A percentile compares a stretch with the other conserved stretches of the same genome.
phyloP scores from a whole-genome alignment of 1,139 yeast genomes.

The Geotrichum phurueaensis region DNA sequence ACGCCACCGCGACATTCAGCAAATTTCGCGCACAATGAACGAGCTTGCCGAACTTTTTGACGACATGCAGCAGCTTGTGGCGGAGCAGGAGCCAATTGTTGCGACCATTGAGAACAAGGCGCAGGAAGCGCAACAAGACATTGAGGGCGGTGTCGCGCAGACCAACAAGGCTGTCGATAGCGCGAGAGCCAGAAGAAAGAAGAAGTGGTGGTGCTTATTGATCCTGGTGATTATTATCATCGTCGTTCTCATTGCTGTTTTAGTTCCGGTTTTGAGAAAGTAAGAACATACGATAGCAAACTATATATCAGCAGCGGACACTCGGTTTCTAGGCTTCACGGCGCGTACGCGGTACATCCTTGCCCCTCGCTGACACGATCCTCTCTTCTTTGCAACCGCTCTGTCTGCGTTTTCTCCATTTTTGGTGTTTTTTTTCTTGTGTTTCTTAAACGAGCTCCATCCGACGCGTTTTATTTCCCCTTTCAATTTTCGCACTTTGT shows the following conservation, averaged over 20 bases:
- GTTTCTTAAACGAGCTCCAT: background rate
- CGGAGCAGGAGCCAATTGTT: slow-evolving; percentile 89
- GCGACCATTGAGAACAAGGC: slow-evolving; percentile 80
- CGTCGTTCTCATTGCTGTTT: slow-evolving; percentile 64
- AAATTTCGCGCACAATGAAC: slow-evolving; percentile 92
- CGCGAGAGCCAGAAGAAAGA: slow-evolving; percentile 87
- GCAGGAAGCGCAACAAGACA: slow-evolving; percentile 76
- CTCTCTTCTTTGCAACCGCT: background rate
- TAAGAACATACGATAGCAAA: slow-evolving; percentile 6
- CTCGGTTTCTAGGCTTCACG: background rate
- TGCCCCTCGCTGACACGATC: background rate
- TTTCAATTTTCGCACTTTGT: background rate
- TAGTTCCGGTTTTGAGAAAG: slow-evolving; percentile 37
- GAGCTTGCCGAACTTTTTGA: slow-evolving; percentile 91
- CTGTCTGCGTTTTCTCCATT: background rate
- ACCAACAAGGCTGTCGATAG: slow-evolving; percentile 82
- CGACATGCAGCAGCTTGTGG: slow-evolving; percentile 94
- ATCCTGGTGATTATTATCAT: slow-evolving; percentile 59
- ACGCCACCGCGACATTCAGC: slow-evolving; percentile 91
- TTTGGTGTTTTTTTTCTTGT: background rate
- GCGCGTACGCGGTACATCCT: background rate
- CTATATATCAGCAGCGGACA: background rate
- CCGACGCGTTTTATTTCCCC: background rate
- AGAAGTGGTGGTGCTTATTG: slow-evolving; percentile 81
- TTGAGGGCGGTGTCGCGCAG: slow-evolving; percentile 93